These are phyloP conservation scores for Sordariomycetes sp. DNA, from an alignment of 2,329 filamentous ascomycete species.

Conservation along the genomic window DNA sequence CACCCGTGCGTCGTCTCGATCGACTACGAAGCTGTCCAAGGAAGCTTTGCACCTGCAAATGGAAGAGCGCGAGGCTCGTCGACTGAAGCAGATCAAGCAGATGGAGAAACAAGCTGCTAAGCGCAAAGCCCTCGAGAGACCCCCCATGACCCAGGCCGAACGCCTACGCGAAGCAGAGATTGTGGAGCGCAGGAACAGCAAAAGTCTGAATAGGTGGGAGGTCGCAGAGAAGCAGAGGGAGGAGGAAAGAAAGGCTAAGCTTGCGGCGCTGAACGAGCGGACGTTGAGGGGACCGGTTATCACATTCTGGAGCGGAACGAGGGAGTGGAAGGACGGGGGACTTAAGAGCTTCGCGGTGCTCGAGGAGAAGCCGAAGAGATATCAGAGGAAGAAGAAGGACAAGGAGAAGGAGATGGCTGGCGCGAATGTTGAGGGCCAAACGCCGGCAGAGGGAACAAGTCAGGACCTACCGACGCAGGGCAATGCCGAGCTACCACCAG, in stretches of 20 bases:
- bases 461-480: too few relatives aligned
- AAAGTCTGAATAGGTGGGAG: slow-evolving; percentile 89
- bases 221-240: slow-evolving; percentile 83
- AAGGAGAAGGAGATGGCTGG: slow-evolving; percentile 8
- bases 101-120: slow-evolving; percentile 62
- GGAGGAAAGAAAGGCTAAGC: slow-evolving; percentile 70
- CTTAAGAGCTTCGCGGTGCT: slow-evolving; percentile 29
- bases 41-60: slow-evolving; percentile 61
- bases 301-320: slow-evolving; percentile 88
- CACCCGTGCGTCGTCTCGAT: slow-evolving; percentile 47
- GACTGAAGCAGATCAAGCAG: slow-evolving; percentile 59
- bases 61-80: slow-evolving; percentile 60
- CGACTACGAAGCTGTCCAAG: slow-evolving; percentile 50
- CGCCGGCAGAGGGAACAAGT: neutral
- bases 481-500: too few relatives aligned
- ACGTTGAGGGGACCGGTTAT: slow-evolving; percentile 83
- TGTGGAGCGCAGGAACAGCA: slow-evolving; percentile 79
- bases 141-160: slow-evolving; percentile 79
- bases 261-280: slow-evolving; percentile 81
- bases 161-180: slow-evolving; percentile 72
- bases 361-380: slow-evolving; percentile 51
- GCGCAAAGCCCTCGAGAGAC: slow-evolving; percentile 66
- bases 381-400: slow-evolving; percentile 37
- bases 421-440: neutral
- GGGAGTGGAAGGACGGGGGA: slow-evolving; percentile 65